Evolutionary conservation across 2,329 filamentous ascomycete genomes (phyloP).

Genomic region (Fusarium temperatum): DNA sequence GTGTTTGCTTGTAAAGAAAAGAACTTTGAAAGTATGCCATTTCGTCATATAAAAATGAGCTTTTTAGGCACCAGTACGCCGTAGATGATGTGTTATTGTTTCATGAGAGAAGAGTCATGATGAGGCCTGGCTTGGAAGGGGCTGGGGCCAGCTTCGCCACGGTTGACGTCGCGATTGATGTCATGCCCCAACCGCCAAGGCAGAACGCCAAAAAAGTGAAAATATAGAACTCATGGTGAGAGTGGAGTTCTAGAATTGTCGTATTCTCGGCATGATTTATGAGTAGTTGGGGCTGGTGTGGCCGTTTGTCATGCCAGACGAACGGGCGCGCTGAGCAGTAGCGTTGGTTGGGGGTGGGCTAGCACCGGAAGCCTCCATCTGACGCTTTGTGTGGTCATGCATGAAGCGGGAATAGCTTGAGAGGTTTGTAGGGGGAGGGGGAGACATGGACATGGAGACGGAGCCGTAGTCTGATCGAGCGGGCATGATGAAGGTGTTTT

Average conservation of each 20-base stretch:
- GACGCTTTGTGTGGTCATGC: slow-evolving; percentile 71
- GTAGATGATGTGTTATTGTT: neutral
- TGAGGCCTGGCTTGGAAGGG: neutral
- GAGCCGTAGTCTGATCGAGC: slow-evolving; percentile 51
- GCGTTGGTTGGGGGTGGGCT: slow-evolving; percentile 19
- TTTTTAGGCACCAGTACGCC: slow-evolving; percentile 29
- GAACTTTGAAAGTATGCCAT: slow-evolving; percentile 9
- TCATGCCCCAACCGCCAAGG: slow-evolving; percentile 5
- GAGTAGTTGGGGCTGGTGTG: slow-evolving; percentile 27
- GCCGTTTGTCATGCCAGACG: slow-evolving; percentile 44
- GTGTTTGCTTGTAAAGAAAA: slow-evolving; percentile 23
- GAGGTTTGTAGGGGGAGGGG: slow-evolving; percentile 56
- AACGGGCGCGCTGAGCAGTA: slow-evolving; percentile 16
- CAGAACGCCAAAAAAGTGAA: neutral
- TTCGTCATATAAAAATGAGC: slow-evolving; percentile 25
- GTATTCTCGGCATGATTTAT: neutral
- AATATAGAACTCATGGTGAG: neutral
- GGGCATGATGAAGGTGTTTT: slow-evolving; percentile 46
- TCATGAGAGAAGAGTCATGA: slow-evolving; percentile 4
- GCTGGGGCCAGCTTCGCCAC: slow-evolving; percentile 27
- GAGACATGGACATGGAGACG: slow-evolving; percentile 49
- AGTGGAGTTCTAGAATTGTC: neutral
- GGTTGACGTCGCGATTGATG: slow-evolving; percentile 32
- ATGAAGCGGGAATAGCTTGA: slow-evolving; percentile 68
- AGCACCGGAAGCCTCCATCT: slow-evolving; percentile 65